These are phyloP conservation scores for Aureobasidium musti DNA, from an alignment of 2,329 filamentous ascomycete species.

Conservation along the genomic window DNA sequence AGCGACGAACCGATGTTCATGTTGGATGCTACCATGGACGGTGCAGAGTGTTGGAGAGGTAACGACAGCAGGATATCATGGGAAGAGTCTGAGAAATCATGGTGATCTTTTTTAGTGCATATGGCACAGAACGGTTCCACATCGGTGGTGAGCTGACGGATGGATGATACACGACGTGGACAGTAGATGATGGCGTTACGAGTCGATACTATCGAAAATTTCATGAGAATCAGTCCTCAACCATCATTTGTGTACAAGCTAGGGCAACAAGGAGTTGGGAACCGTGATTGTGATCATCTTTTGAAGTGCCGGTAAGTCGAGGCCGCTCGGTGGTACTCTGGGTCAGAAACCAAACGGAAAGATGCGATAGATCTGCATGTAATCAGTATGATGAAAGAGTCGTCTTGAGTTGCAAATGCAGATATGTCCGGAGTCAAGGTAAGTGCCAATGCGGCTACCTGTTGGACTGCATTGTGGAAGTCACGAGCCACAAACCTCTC, in stretches of 20 bases:
- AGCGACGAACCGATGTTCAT: neutral
- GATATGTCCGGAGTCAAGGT: too few relatives aligned
- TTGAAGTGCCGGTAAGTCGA: too few relatives aligned
- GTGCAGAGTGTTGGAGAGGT: neutral
- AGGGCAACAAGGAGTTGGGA: too few relatives aligned
- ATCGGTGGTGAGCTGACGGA: too few relatives aligned
- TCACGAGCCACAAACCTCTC: neutral
- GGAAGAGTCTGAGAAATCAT: neutral
- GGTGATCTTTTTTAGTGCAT: too few relatives aligned
- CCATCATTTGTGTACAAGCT: neutral
- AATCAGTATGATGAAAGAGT: neutral
- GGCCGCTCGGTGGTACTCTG: too few relatives aligned
- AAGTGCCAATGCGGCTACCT: too few relatives aligned
- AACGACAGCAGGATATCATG: neutral
- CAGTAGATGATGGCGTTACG: neutral
- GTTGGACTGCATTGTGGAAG: neutral
- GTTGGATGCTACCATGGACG: neutral
- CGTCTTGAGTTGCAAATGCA: neutral
- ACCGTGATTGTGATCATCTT: too few relatives aligned
- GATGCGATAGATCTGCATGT: too few relatives aligned
- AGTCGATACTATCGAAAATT: neutral
- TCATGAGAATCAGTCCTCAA: neutral
- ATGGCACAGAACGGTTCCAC: too few relatives aligned
- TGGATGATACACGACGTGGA: too few relatives aligned
- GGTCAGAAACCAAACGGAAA: too few relatives aligned